Conservation (phyloP, 768 basidiomycete species). For the Suillus placidus region DNA sequence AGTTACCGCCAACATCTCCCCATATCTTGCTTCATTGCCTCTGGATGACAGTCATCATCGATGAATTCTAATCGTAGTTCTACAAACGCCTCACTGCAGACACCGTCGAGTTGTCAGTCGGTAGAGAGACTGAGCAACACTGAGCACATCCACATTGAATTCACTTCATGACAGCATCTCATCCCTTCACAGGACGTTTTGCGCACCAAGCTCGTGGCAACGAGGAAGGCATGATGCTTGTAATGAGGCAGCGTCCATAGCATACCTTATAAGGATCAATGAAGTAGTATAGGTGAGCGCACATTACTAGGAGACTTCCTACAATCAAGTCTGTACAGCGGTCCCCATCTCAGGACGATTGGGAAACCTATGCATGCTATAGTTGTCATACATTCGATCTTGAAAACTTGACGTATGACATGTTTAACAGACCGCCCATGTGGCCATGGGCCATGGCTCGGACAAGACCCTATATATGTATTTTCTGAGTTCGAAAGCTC, state of each 20-base stretch:
- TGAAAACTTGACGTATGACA: too few relatives aligned
- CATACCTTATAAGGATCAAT: neutral
- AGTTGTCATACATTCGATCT: too few relatives aligned
- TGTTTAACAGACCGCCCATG: too few relatives aligned
- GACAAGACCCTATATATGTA: too few relatives aligned
- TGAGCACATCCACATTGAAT: neutral
- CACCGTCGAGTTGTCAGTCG: neutral
- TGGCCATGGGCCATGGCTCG: too few relatives aligned
- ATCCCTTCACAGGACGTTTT: neutral
- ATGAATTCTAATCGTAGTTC: neutral
- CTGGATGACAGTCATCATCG: neutral
- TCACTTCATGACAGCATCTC: neutral
- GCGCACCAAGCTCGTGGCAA: neutral
- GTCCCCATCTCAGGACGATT: too few relatives aligned
- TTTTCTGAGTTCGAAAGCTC: neutral
- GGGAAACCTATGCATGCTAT: too few relatives aligned
- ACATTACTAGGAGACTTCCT: too few relatives aligned
- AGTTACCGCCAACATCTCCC: neutral
- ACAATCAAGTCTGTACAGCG: too few relatives aligned
- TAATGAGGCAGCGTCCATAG: neutral
- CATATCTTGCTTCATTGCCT: neutral
- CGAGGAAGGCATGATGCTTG: neutral
- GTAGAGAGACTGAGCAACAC: neutral
- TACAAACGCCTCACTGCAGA: neutral
- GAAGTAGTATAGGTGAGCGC: neutral